A percentile compares a stretch with the other conserved stretches of the same genome.
Conservation (phyloP, 768 basidiomycete genomes). For the Paxillus ammoniavirescens region DNA sequence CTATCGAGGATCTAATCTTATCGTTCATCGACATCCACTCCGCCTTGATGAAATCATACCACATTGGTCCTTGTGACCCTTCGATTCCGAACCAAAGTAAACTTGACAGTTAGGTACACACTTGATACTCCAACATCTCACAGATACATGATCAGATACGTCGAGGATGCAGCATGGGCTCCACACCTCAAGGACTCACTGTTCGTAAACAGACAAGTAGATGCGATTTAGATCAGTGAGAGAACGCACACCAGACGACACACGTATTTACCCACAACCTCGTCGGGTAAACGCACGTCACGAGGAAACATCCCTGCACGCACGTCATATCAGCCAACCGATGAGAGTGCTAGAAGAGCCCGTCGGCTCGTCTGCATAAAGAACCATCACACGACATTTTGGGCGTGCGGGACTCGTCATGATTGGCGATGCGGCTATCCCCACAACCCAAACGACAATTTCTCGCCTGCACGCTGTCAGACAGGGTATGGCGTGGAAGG, state of each 20-base stretch:
- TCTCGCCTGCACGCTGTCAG: slow-evolving; percentile 5
- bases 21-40: slow-evolving; percentile 11
- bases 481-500: slow-evolving; percentile 21
- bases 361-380: slow-evolving; percentile 20
- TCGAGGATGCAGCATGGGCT: slow-evolving; percentile 26
- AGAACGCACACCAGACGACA: slow-evolving; percentile 1
- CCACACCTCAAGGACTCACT: slow-evolving; percentile 14
- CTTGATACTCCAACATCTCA: slow-evolving; percentile 6
- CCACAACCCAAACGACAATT: not conserved
- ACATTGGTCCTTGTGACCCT: slow-evolving; percentile 5
- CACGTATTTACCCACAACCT: slow-evolving; percentile 21
- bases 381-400: not conserved
- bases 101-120: not conserved
- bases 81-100: not conserved
- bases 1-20: slow-evolving; percentile 30
- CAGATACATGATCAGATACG: slow-evolving; percentile 20
- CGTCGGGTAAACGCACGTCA: slow-evolving; percentile 26
- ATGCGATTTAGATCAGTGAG: slow-evolving; percentile 14
- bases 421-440: not conserved
- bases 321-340: slow-evolving; percentile 22
- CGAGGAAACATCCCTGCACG: slow-evolving; percentile 14
- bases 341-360: slow-evolving; percentile 8
- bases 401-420: not conserved
- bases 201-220: slow-evolving; percentile 8
- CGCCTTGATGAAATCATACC: slow-evolving; percentile 19